Conservation (phyloP, 192 early-diverging fungal genomes). For the Coemansia umbellata region DNA sequence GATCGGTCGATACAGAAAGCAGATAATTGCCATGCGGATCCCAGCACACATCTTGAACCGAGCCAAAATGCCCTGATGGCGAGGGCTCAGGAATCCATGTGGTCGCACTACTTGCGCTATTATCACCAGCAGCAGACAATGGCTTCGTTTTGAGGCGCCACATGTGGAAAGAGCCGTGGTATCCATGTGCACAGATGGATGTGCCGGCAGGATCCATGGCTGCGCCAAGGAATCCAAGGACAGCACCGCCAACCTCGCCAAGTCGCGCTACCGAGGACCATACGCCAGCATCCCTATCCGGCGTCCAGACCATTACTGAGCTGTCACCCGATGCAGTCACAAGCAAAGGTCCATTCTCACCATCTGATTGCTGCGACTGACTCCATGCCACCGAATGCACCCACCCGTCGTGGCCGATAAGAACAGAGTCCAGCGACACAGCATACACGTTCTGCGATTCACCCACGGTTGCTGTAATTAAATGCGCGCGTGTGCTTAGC, state of each 20-base stretch:
- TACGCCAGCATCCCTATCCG: constrained; percentile 70
- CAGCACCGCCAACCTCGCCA: constrained; percentile 82
- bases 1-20: constrained; percentile 77
- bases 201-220: constrained; percentile 63
- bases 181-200: constrained; percentile 70
- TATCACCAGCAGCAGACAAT: not conserved
- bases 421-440: constrained; percentile 82
- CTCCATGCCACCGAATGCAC: constrained; percentile 83
- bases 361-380: too few species aligned
- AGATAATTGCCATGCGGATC: constrained; percentile 68
- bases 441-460: constrained; percentile 11
- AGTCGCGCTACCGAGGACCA: constrained; percentile 84
- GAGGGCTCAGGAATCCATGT: constrained; percentile 69
- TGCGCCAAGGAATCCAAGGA: constrained; percentile 80
- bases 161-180: constrained; percentile 78
- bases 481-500: constrained; percentile 81
- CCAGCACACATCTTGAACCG: constrained; percentile 82
- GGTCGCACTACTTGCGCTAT: not conserved
- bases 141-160: constrained; percentile 74
- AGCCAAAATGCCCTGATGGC: constrained; percentile 75
- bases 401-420: constrained; percentile 97
- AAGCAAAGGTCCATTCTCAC: constrained; percentile 53
- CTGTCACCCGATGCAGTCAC: constrained; percentile 89
- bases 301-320: constrained; percentile 86
- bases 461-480: constrained; percentile 37